These are phyloP conservation scores for Cyberlindnera maclurae DNA, from an alignment of 805 yeast genomes.

Conservation along the genomic window DNA sequence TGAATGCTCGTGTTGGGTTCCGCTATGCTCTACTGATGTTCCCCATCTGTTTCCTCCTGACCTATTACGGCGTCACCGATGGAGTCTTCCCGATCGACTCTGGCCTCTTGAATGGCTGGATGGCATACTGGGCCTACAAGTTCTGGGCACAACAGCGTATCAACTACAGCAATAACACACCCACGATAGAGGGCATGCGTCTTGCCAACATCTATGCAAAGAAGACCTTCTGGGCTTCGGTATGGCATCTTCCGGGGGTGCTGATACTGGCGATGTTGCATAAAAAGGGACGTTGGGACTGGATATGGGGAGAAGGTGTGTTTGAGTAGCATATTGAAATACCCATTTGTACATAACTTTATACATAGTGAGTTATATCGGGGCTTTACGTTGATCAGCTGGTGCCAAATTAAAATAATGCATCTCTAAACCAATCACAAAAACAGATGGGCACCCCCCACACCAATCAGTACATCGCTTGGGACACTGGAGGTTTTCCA, in stretches of 20 bases:
- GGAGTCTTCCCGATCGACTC: conserved; percentile 77
- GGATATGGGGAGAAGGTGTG: conserved; percentile 35
- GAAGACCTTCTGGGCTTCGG: conserved; percentile 88
- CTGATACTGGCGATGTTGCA: conserved; percentile 89
- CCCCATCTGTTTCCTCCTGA: conserved; percentile 81
- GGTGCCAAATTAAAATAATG: too few species aligned
- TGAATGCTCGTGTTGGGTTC: conserved; percentile 90
- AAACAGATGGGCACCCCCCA: background rate
- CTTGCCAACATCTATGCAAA: conserved; percentile 68
- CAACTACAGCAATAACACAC: conserved; percentile 39
- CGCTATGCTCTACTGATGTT: conserved; percentile 90
- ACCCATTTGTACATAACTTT: too few species aligned
- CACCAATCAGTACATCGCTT: conserved; percentile 7
- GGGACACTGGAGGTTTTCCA: conserved; percentile 44
- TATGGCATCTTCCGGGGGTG: conserved; percentile 88
- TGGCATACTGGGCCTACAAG: conserved; percentile 66
- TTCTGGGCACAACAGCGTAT: conserved; percentile 80
- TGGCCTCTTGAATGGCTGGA: conserved; percentile 77
- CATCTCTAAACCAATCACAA: background rate
- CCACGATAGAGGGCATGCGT: conserved; percentile 49
- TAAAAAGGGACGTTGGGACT: conserved; percentile 93
- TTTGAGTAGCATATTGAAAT: background rate
- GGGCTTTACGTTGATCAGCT: too few species aligned
- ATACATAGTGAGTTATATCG: too few species aligned
- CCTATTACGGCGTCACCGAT: conserved; percentile 78